Conservation (phyloP, 1,139 yeast species). For the Pichia inconspicua region DNA sequence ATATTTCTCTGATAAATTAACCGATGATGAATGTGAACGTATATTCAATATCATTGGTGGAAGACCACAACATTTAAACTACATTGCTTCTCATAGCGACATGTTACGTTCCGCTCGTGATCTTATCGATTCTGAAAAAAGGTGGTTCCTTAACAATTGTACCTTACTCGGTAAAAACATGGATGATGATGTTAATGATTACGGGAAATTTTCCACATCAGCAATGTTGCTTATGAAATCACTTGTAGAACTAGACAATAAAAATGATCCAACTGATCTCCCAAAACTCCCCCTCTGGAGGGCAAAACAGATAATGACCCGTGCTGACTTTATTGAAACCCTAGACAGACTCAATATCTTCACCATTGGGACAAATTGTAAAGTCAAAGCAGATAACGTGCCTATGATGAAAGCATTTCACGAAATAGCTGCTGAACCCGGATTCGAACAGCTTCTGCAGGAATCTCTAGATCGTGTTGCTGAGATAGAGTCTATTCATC, state of each 20-base stretch:
- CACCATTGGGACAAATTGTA: conserved; percentile 66
- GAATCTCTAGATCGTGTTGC: conserved; percentile 68
- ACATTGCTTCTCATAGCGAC: conserved; percentile 61
- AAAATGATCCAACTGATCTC: conserved; percentile 37
- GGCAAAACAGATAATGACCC: conserved; percentile 77
- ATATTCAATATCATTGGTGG: conserved; percentile 75
- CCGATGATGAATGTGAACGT: conserved; percentile 27
- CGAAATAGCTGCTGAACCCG: conserved; percentile 66
- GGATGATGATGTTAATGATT: conserved; percentile 89
- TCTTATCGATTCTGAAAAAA: conserved; percentile 70
- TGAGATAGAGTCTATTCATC: conserved; percentile 70
- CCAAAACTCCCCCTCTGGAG: conserved; percentile 80
- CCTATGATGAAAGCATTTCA: conserved; percentile 89
- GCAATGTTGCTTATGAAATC: conserved; percentile 73
- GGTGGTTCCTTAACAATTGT: conserved; percentile 81
- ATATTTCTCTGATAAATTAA: conserved; percentile 37
- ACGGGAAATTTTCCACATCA: conserved; percentile 68
- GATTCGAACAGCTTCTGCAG: conserved; percentile 58
- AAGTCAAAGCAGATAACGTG: conserved; percentile 73
- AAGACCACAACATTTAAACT: conserved; percentile 73
- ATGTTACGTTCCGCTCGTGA: conserved; percentile 58
- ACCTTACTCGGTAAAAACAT: conserved; percentile 66
- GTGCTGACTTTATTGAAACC: conserved; percentile 70
- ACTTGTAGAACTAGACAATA: conserved; percentile 47
- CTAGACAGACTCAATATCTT: conserved; percentile 73